Conservation (phyloP, 192 early-diverging fungal species). For the Pecoramyces ruminantium region DNA sequence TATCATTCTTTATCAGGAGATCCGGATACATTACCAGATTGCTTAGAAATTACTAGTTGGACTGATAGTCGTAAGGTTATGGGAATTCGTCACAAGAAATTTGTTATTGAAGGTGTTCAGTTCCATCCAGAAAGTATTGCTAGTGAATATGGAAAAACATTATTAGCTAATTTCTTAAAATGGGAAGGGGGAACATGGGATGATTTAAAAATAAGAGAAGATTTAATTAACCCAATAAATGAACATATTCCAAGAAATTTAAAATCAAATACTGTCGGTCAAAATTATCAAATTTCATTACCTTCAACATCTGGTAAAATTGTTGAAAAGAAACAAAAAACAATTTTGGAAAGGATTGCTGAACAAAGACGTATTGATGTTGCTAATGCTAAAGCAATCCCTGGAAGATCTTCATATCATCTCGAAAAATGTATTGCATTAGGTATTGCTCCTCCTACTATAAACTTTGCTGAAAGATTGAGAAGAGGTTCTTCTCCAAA, state of each 20-base stretch:
- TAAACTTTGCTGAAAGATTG: constrained; percentile 65
- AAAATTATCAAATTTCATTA: not conserved
- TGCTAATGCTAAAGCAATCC: constrained; percentile 37
- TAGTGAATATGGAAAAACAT: constrained; percentile 69
- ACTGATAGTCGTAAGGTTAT: constrained; percentile 72
- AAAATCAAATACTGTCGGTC: not conserved
- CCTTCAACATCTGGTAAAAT: constrained; percentile 9
- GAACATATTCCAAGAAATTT: constrained; percentile 1
- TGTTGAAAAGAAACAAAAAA: constrained; percentile 10
- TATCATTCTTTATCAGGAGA: constrained; percentile 94
- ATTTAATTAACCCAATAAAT: constrained; percentile 2
- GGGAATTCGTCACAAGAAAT: constrained; percentile 83
- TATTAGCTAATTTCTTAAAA: constrained; percentile 80
- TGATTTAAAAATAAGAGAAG: constrained; percentile 14
- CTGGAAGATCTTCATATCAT: constrained; percentile 54
- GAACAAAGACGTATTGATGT: constrained; percentile 69
- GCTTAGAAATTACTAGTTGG: constrained; percentile 72
- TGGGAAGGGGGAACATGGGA: constrained; percentile 80
- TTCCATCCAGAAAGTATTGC: constrained; percentile 97
- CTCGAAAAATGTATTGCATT: constrained; percentile 49
- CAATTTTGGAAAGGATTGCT: constrained; percentile 71
- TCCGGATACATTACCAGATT: constrained; percentile 56
- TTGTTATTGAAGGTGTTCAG: constrained; percentile 88
- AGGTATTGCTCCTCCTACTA: constrained; percentile 52
- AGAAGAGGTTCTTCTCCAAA: constrained; percentile 19